phyloP scores from a whole-genome alignment of 352 stramenopile genomes.

The Pythium volutum region DNA sequence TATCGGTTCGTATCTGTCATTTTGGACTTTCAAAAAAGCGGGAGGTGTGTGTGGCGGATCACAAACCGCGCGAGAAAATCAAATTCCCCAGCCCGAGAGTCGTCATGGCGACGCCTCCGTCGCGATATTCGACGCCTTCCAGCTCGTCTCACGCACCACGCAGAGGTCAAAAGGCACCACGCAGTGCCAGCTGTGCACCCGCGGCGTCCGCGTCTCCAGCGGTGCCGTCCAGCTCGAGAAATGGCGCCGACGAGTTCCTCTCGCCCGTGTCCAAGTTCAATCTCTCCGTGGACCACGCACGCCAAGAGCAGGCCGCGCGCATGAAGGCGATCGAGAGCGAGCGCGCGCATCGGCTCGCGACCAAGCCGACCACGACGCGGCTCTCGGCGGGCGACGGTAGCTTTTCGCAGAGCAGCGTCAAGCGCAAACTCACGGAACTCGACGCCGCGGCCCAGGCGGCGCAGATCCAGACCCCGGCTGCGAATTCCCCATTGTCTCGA shows the following conservation, averaged over 20 bases:
- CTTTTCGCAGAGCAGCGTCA: conserved; percentile 16
- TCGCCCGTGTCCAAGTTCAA: conserved; percentile 39
- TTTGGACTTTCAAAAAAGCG: conserved; percentile 29
- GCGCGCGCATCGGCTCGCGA: conserved; percentile 18
- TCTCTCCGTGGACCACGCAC: conserved; percentile 19
- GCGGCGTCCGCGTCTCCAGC: conserved; percentile 5
- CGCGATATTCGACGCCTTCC: conserved; percentile 23
- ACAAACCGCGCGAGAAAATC: no score
- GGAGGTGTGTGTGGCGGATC: background rate
- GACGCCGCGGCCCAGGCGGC: conserved; percentile 8
- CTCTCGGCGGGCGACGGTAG: background rate
- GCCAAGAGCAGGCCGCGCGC: conserved; percentile 27
- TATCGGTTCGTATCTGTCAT: conserved; percentile 18
- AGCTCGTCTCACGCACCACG: background rate
- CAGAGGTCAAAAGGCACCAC: background rate
- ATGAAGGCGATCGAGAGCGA: conserved; percentile 28
- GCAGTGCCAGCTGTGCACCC: conserved; percentile 18
- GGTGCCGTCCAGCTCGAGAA: background rate
- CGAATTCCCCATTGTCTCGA: background rate
- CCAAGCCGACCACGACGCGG: conserved; percentile 11
- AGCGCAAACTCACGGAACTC: conserved; percentile 30
- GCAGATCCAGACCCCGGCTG: background rate
- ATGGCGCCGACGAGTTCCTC: conserved; percentile 24
- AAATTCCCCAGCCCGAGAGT: no score
- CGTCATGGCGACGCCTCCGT: conserved; percentile 23